A percentile compares a stretch with the other conserved stretches of the same genome.
Conservation (phyloP, 306 rosid species). For the Inga laurina region DNA sequence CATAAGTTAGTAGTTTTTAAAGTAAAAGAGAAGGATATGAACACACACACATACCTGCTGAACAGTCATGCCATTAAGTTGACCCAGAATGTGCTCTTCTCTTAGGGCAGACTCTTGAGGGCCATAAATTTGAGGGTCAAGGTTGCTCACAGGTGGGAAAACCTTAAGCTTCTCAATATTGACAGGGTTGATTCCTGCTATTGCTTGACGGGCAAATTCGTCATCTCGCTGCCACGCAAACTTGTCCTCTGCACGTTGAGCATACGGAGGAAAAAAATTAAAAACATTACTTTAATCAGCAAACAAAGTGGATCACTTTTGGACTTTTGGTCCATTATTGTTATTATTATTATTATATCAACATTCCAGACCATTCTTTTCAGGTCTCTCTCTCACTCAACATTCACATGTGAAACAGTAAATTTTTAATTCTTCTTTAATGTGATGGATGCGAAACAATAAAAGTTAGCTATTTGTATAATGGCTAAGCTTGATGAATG, state of each 20-base stretch:
- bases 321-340: background rate
- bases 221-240: conserved; percentile 86
- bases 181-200: conserved; percentile 83
- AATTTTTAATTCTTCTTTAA: background rate
- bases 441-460: background rate
- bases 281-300: background rate
- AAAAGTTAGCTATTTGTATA: background rate
- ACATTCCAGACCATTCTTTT: background rate
- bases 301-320: background rate
- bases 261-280: background rate
- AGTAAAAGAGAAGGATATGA: too few relatives aligned
- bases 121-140: conserved; percentile 70
- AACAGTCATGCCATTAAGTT: conserved; percentile 78
- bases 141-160: conserved; percentile 87
- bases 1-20: too few relatives aligned
- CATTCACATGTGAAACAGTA: conserved; percentile 12
- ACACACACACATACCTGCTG: conserved; percentile 48
- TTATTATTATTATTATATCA: background rate
- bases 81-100: conserved; percentile 73
- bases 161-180: conserved; percentile 62
- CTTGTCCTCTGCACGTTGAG: conserved; percentile 69
- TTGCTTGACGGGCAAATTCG: conserved; percentile 80
- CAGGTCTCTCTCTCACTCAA: background rate
- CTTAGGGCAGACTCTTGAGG: conserved; percentile 65
- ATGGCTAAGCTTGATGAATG: background rate